phyloP scores from a whole-genome alignment of 345 rosid species.

The Ricinus communis region DNA sequence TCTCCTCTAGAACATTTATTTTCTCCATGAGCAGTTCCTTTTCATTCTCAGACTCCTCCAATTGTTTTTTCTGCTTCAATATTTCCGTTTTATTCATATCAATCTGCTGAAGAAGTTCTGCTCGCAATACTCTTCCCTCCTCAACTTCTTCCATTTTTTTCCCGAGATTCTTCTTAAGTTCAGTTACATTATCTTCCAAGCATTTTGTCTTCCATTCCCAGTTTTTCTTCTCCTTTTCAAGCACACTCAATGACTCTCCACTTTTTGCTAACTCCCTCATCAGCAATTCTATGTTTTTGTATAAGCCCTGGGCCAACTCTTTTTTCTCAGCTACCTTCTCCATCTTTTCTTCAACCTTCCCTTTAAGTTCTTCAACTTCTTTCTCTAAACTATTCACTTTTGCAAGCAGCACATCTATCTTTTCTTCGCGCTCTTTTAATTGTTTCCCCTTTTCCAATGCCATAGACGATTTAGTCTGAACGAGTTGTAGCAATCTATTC shows the following conservation, averaged over 20 bases:
- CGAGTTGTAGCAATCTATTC: conserved; percentile 34
- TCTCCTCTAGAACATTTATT: conserved; percentile 43
- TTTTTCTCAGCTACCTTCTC: conserved; percentile 34
- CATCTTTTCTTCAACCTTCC: conserved; percentile 38
- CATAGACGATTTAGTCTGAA: conserved; percentile 39
- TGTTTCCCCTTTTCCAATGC: conserved; percentile 28
- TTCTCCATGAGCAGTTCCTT: conserved; percentile 30
- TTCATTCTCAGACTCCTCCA: conserved; percentile 42
- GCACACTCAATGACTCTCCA: conserved; percentile 32
- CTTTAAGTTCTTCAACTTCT: conserved; percentile 40
- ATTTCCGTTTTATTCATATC: conserved; percentile 29
- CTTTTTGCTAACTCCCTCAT: conserved; percentile 23
- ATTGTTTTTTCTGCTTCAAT: conserved; percentile 36
- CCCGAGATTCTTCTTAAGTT: conserved; percentile 42
- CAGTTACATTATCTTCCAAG: conserved; percentile 43
- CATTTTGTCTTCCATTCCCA: conserved; percentile 32
- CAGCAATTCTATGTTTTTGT: conserved; percentile 36
- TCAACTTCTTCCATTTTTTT: conserved; percentile 42
- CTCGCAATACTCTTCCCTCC: conserved; percentile 34
- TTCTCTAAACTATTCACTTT: conserved; percentile 42
- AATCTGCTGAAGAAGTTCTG: conserved; percentile 41
- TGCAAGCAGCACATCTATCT: conserved; percentile 32
- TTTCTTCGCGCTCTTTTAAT: conserved; percentile 40
- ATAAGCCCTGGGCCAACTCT: conserved; percentile 33
- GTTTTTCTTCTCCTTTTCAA: conserved; percentile 43